Evolutionary conservation across 2,329 filamentous ascomycete species (phyloP).

Genomic region (Alternaria metachromatica): DNA sequence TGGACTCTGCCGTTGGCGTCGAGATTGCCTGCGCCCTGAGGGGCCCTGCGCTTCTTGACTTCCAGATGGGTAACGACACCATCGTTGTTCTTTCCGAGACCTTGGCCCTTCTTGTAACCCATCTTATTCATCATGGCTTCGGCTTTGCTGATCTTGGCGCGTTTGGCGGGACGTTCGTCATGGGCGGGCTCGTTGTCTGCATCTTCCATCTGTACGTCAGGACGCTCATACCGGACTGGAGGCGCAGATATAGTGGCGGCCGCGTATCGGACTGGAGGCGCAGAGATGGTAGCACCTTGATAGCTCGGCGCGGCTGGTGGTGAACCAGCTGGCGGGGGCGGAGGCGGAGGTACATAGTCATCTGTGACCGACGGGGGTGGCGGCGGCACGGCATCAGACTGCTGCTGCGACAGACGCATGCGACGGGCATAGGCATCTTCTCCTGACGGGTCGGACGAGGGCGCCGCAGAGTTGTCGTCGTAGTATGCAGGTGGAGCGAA

Average conservation of each 20-base stretch:
- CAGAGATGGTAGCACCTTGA: slow-evolving; percentile 68
- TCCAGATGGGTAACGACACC: slow-evolving; percentile 88
- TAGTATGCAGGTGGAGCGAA: slow-evolving; percentile 57
- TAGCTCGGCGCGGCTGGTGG: slow-evolving; percentile 53
- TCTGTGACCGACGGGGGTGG: slow-evolving; percentile 20
- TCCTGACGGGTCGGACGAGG: slow-evolving; percentile 48
- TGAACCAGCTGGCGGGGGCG: slow-evolving; percentile 41
- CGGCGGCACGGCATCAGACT: slow-evolving; percentile 13
- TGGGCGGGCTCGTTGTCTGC: slow-evolving; percentile 14
- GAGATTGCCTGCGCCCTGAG: slow-evolving; percentile 24
- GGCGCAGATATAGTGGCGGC: slow-evolving; percentile 75
- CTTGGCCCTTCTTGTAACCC: slow-evolving; percentile 87
- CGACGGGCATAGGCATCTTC: slow-evolving; percentile 34
- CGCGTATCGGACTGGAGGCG: slow-evolving; percentile 76
- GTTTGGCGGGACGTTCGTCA: slow-evolving; percentile 53
- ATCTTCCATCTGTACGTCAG: slow-evolving; percentile 19
- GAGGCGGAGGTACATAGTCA: slow-evolving; percentile 21
- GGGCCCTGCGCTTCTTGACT: slow-evolving; percentile 53
- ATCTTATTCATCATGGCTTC: slow-evolving; percentile 91
- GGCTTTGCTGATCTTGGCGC: slow-evolving; percentile 57
- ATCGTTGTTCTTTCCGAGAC: slow-evolving; percentile 79
- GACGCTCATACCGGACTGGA: slow-evolving; percentile 72
- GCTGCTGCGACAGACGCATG: slow-evolving; percentile 22
- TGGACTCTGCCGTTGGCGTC: slow-evolving; percentile 59
- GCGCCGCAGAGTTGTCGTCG: slow-evolving; percentile 24